Base-by-base conservation (phyloP, 805 yeast species). In the Candida wancherniae region DNA sequence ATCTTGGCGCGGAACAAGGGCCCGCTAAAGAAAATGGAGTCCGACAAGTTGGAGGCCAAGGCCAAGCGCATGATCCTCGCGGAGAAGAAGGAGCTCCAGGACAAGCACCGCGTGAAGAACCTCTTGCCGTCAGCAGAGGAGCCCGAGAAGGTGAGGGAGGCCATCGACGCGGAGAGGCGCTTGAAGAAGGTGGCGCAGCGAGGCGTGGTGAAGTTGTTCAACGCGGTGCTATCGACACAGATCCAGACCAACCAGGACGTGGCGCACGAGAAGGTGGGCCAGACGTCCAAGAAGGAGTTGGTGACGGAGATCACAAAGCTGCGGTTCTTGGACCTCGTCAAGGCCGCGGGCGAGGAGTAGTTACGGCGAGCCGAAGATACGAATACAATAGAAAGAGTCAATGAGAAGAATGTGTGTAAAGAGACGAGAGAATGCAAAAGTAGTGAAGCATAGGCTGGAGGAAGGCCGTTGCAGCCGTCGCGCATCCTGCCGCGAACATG, bases 301-400 rank as follows among this genome's bases (percentile, higher is more conserved):
- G 70, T 80, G 46, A 80, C 77, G 24, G 95, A 87, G 47, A 71
- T 88, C 32, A 81, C 95, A 4, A 90, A 88, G 55, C 95, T 87
- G 53, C 84, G 77, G 54, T 88, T 88, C 51, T 71, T 88, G 57
- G 95, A 87, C 57, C 67, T 88, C 56, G 92, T 88, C 21, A 82
- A 79, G 55, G 81, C 81, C 24, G 87, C 87, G 3, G 88, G 83
- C 31, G 71, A 73, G 26, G 33, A 41, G 19, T 39, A 26, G n/a
- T n/a, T n/a, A n/a, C n/a, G n/a, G n/a, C n/a, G n/a, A n/a, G n/a
- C n/a, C n/a, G n/a, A n/a, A n/a, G n/a, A n/a, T n/a, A n/a, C n/a
- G n/a, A n/a, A n/a, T n/a, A n/a, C n/a, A n/a, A n/a, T n/a, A n/a
- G n/a, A n/a, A n/a, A n/a, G n/a, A n/a, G n/a, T n/a, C n/a, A n/a